A percentile compares a stretch with the other conserved stretches of the same genome.
Evolutionary conservation across 1,284 basidiomycete genomes (phyloP).

Genomic region (Taiwanofungus camphoratus): DNA sequence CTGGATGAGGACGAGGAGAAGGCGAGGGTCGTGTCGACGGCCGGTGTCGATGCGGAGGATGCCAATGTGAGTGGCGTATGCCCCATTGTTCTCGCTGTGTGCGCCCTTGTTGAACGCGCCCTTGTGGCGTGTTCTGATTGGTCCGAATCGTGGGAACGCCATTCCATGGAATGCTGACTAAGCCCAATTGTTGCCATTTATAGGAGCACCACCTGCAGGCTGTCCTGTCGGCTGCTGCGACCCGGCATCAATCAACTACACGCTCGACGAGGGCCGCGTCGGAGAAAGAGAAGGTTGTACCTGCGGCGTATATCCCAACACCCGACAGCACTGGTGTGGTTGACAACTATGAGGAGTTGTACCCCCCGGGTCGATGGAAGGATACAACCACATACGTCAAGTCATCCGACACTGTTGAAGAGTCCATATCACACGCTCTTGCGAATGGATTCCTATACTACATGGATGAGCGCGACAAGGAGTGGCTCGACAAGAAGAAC

Average conservation of each 20-base stretch:
- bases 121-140: slow-evolving; percentile 45
- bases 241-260: slow-evolving; percentile 42
- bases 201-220: slow-evolving; percentile 94
- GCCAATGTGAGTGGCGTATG: slow-evolving; percentile 66
- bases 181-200: slow-evolving; percentile 27
- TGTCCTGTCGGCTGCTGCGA: slow-evolving; percentile 69
- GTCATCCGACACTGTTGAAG: slow-evolving; percentile 87
- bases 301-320: slow-evolving; percentile 83
- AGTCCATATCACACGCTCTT: slow-evolving; percentile 53
- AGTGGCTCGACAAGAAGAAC: slow-evolving; percentile 92
- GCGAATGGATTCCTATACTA: slow-evolving; percentile 77
- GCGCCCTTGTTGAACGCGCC: slow-evolving; percentile 38
- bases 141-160: slow-evolving; percentile 37
- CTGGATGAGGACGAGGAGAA: slow-evolving; percentile 82
- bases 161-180: slow-evolving; percentile 63
- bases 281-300: slow-evolving; percentile 39
- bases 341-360: slow-evolving; percentile 70
- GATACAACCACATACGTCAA: slow-evolving; percentile 81
- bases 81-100: slow-evolving; percentile 29
- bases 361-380: slow-evolving; percentile 63
- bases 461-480: slow-evolving; percentile 95
- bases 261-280: slow-evolving; percentile 38
- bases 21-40: slow-evolving; percentile 54
- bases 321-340: slow-evolving; percentile 85
- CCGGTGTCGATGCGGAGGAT: slow-evolving; percentile 82